Base-by-base conservation (phyloP, 169 alveolate species). In the Plasmodium fragile region DNA sequence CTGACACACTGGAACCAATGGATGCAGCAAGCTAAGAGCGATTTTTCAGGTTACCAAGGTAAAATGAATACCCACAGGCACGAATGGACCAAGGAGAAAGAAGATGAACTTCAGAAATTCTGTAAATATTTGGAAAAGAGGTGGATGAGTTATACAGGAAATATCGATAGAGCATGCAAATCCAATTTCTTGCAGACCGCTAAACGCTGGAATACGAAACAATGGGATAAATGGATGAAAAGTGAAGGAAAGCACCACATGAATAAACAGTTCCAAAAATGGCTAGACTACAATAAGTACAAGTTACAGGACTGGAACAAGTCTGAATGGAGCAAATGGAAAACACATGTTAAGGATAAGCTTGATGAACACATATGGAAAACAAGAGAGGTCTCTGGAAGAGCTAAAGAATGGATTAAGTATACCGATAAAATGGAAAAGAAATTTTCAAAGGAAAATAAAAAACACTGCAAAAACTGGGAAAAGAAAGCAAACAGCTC, bases 211-310 rank as follows among this genome's bases (percentile, higher is more conserved):
- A 73, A 32, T 73, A 59, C 1, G 7, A 45, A 11, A 8, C 52
- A 25, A 25, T 73, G 82, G 82, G 11, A n/a, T 28, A 73, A 73
- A 73, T 73, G 82, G 82, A 18, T 73, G 4, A 73, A 73, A 22
- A 45, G 43, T 73, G 43, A 73, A 25, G 82, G 82, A 73, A 18
- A 73, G 45, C 34, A 45, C 34, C 82, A 73, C 45, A 25, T 73
- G 82, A 30, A 73, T 73, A 73, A 3, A 30, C 82, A 73, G 30
- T 73, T 73, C 43, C 34, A 73, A 30, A 73, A 73, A 32, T 73
- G 82, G 82, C 6, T 73, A 30, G 82, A 73, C 45, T 73, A 73
- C 7, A 73, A 73, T 73, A 73, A 25, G 22, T 73, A 28, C 82
- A 73, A 18, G 43, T 32, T 73, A 73, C 25, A 30, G 3, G 34